Evolutionary conservation across 2,329 filamentous ascomycete genomes (phyloP), one percentile per base, ranked within the genome.

Genomic region (Penicillium sp.): DNA sequence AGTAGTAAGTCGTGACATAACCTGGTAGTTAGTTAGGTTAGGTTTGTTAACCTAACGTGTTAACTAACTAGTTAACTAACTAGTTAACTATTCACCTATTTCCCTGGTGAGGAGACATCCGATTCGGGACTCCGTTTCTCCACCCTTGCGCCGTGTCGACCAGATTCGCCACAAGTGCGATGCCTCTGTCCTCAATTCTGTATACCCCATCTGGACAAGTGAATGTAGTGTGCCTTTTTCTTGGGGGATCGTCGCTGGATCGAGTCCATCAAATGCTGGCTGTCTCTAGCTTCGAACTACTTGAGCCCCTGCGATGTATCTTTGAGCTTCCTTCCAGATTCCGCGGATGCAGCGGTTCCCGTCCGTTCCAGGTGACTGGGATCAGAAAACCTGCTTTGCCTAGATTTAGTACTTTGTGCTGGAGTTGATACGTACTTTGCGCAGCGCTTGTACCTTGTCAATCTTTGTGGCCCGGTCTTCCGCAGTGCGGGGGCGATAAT

Each of bases 351-450:
- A 51, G 34, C 8, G 49, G 49, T 51, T 25, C 51, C 51, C 17
- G 43, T 17, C 50, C 58, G 20, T 34, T 37, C 35, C 35, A 49
- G 52, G 39, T 38, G 22, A 47, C 48, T 15, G 35, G n/a, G 37
- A 35, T 45, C 28, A 31, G 34, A 37, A 45, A 59, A 15, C 52
- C 52, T 43, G 43, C 51, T 55, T 58, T 7, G 35, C 12, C 17
- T 12, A 5, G 28, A 25, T 37, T 41, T 15, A 10, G 52, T 45
- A 54, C 52, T 54, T 54, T 54, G 39, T 17, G 11, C 43, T 43
- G 35, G 35, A 59, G 25, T 64, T 62, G 60, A 63, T 56, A 60
- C 53, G 62, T 64, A 60, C 62, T 61, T 64, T 57, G 38, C 42
- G 25, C 54, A 6, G 28, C 54, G 49, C 42, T 59, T 39, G 62